Evolutionary conservation across 768 basidiomycete species (phyloP), one percentile per base, ranked within the genome.

Genomic region (Phylloporus sp.): DNA sequence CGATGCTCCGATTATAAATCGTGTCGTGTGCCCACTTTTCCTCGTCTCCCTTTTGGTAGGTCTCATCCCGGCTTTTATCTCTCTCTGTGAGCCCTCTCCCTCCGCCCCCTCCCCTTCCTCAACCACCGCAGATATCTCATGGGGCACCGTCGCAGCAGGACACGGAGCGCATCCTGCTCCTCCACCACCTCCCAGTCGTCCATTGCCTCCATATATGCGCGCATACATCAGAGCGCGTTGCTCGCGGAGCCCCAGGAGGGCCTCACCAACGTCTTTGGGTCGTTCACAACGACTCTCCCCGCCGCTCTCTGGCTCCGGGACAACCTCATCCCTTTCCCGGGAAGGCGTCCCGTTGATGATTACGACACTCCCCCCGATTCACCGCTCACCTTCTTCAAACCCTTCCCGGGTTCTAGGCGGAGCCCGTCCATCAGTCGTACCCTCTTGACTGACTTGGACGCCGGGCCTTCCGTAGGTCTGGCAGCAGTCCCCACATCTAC

Each of bases 351-450:
- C n/a, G 34, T 36, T 22, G 49, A 41, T 27, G 53, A 49, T 42
- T 61, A 53, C 18, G 68, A 69, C 31, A 60, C 64, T 2, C 68
- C 60, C 2, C 68, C 68, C 5, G 60, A 66, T 47, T 66, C 66
- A 2, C 59, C 70, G 1, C 53, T 66, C 31, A 67, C 66, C 2
- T 53, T 60, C 32, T 46, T 57, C 13, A 52, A 50, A 5, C 50
- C 55, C 47, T 53, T 31, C 24, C 57, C 54, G 44, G 49, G 47
- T 23, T 60, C 56, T 44, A 58, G 18, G 8, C 58, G 49, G 47
- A 65, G 69, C 49, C 73, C 70, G 7, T 73, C 76, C n/a, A 76
- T 78, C 55, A 74, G 65, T 45, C 76, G 77, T 51, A 75, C 74
- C 1, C 56, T 72, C 28, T 64, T 76, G 13, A 58, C 59, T 39